These are phyloP conservation scores for Beauveria brongniartii DNA, from an alignment of 2,329 filamentous ascomycete species.

Conservation along the genomic window DNA sequence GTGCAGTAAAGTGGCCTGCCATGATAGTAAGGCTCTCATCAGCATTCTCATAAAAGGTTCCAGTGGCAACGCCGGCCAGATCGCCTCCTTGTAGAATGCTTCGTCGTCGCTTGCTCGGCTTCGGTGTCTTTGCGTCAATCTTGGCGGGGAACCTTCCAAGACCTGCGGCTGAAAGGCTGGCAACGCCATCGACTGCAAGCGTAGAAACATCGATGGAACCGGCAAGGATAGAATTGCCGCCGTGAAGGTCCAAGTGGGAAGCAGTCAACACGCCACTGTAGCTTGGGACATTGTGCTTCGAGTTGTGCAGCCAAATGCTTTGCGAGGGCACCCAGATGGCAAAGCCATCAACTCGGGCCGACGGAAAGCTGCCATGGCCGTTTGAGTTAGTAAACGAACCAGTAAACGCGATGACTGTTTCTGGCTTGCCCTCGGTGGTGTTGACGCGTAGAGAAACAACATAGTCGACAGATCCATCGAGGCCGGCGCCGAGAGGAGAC, in stretches of 20 bases:
- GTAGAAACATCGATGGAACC: constrained; percentile 74
- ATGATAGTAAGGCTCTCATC: constrained; percentile 76
- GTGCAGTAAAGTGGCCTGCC: constrained; percentile 76
- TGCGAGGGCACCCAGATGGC: constrained; percentile 86
- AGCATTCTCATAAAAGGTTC: constrained; percentile 65
- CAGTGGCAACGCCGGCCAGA: constrained; percentile 66
- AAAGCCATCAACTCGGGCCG: constrained; percentile 62
- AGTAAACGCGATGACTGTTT: constrained; percentile 70
- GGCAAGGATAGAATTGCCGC: constrained; percentile 61
- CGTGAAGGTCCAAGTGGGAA: constrained; percentile 55
- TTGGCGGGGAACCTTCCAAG: constrained; percentile 52
- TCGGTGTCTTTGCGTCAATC: constrained; percentile 32
- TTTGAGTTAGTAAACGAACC: constrained; percentile 71
- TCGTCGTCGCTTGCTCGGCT: constrained; percentile 37
- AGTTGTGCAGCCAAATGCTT: constrained; percentile 80
- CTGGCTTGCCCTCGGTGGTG: constrained; percentile 56
- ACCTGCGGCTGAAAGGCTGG: constrained; percentile 48
- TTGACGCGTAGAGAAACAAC: constrained; percentile 77
- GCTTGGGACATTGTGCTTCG: constrained; percentile 55
- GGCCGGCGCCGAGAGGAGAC: constrained; percentile 73
- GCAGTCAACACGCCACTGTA: constrained; percentile 68
- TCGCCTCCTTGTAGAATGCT: constrained; percentile 31
- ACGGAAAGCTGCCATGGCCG: constrained; percentile 54
- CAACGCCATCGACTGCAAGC: constrained; percentile 65
- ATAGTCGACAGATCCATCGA: constrained; percentile 68